phyloP scores from a whole-genome alignment of 805 yeast species.

The Maudiozyma pseudohumilis region DNA sequence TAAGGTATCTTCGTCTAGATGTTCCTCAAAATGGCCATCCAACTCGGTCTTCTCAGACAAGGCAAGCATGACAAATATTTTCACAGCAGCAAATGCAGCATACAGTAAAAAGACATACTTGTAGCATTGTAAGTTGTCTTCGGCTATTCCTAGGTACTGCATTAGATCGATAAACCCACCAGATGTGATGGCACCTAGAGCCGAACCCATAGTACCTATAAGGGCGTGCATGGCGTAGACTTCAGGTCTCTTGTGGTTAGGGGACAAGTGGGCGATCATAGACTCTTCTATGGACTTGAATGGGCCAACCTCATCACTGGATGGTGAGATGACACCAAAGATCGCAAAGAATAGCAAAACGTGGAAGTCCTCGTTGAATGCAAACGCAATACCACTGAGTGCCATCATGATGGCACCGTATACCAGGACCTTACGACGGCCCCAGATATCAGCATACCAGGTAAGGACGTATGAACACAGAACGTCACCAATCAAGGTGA shows the following conservation, averaged over 20 bases:
- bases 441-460: slow-evolving; percentile 65
- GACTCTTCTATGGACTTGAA: slow-evolving; percentile 82
- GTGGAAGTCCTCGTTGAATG: slow-evolving; percentile 42
- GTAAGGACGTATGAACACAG: slow-evolving; percentile 58
- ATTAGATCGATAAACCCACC: slow-evolving; percentile 50
- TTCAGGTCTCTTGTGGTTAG: slow-evolving; percentile 53
- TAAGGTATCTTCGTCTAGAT: slow-evolving; percentile 7
- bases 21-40: slow-evolving; percentile 19
- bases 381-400: slow-evolving; percentile 54
- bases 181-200: slow-evolving; percentile 56
- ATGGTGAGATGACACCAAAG: slow-evolving; percentile 78
- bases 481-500: slow-evolving; percentile 74
- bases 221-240: slow-evolving; percentile 68
- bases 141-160: slow-evolving; percentile 28
- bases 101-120: slow-evolving; percentile 48
- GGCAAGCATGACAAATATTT: slow-evolving; percentile 40
- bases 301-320: slow-evolving; percentile 88
- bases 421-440: slow-evolving; percentile 55
- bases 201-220: slow-evolving; percentile 60
- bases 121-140: slow-evolving; percentile 37
- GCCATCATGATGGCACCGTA: slow-evolving; percentile 62
- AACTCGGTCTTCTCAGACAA: slow-evolving; percentile 47
- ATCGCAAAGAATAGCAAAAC: slow-evolving; percentile 61
- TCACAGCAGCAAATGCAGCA: slow-evolving; percentile 42
- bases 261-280: slow-evolving; percentile 68